Evolutionary conservation across 371 early-diverging fungal species (phyloP).

Genomic region (Mortierella sp.): DNA sequence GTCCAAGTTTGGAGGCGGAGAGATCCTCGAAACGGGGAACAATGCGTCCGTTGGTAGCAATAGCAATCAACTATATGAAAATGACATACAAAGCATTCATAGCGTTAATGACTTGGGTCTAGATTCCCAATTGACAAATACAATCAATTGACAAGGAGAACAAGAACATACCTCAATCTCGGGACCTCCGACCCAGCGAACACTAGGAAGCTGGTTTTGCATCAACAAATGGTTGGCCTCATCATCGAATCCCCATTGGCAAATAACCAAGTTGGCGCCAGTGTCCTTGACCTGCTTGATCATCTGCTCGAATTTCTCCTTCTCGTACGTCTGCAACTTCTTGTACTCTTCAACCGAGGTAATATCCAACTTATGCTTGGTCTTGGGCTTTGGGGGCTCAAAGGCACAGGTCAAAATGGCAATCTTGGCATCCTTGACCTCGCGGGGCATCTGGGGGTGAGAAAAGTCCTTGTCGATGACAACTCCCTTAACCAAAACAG

Average conservation of each 20-base stretch:
- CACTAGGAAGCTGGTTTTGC: slow-evolving; percentile 98
- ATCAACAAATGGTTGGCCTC: slow-evolving; percentile 99
- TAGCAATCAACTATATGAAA: slow-evolving; percentile 88
- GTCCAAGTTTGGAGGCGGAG: slow-evolving; percentile 91
- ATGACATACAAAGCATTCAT: not conserved
- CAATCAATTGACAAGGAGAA: not conserved
- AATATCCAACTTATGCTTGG: slow-evolving; percentile 99
- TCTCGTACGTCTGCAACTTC: slow-evolving; percentile 97
- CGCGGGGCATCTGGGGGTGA: slow-evolving; percentile 99
- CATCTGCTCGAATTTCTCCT: slow-evolving; percentile 97
- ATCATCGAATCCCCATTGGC: slow-evolving; percentile 99
- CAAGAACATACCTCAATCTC: slow-evolving; percentile 89
- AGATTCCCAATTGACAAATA: not conserved
- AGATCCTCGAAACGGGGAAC: slow-evolving; percentile 99
- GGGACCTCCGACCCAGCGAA: slow-evolving; percentile 99
- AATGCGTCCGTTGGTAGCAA: slow-evolving; percentile 99
- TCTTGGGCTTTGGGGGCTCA: slow-evolving; percentile 99
- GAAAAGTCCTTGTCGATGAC: slow-evolving; percentile 99
- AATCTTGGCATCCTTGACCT: slow-evolving; percentile 96
- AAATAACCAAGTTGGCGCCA: slow-evolving; percentile 98
- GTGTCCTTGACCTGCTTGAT: slow-evolving; percentile 97
- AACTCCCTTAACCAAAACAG: slow-evolving; percentile 97
- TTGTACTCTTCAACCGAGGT: slow-evolving; percentile 98
- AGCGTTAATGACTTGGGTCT: not conserved
- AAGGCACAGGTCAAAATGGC: slow-evolving; percentile 99